Evolutionary conservation across 306 rosid species (phyloP).

Genomic region (Quercus ilex): DNA sequence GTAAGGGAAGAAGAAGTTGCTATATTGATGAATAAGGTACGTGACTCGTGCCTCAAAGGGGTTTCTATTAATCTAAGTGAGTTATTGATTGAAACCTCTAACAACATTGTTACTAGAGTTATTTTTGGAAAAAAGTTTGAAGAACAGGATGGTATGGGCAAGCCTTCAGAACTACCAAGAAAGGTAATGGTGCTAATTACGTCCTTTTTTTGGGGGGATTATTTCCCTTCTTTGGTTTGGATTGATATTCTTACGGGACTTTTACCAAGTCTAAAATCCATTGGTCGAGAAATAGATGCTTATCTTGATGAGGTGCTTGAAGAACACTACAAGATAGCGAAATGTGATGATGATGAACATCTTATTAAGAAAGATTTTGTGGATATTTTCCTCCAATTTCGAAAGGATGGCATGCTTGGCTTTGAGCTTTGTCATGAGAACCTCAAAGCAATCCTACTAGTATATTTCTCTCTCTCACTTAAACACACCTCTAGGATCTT

Average conservation of each 20-base stretch:
- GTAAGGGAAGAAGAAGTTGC: constrained; percentile 13
- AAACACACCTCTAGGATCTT: not conserved
- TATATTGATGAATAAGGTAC: not conserved
- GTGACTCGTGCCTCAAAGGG: not conserved
- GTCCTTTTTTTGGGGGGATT: not conserved
- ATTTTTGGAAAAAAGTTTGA: constrained; percentile 7
- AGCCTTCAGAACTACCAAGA: not conserved
- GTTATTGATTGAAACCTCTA: not conserved
- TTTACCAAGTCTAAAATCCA: not conserved
- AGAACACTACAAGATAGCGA: not conserved
- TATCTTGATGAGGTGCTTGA: not conserved
- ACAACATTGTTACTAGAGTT: not conserved
- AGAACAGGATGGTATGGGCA: not conserved
- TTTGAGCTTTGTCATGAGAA: constrained; percentile 9
- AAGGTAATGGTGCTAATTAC: not conserved
- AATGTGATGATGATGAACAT: not conserved
- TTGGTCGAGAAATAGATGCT: not conserved
- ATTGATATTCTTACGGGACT: not conserved
- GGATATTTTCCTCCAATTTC: constrained; percentile 34
- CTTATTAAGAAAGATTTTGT: constrained; percentile 20
- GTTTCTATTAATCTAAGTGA: not conserved
- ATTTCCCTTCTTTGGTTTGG: not conserved
- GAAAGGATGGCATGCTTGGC: not conserved
- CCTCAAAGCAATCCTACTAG: constrained; percentile 23
- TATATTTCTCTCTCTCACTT: not conserved